Base-by-base conservation (phyloP, 495 filamentous ascomycete species). In the Aspergillus haitiensis region DNA sequence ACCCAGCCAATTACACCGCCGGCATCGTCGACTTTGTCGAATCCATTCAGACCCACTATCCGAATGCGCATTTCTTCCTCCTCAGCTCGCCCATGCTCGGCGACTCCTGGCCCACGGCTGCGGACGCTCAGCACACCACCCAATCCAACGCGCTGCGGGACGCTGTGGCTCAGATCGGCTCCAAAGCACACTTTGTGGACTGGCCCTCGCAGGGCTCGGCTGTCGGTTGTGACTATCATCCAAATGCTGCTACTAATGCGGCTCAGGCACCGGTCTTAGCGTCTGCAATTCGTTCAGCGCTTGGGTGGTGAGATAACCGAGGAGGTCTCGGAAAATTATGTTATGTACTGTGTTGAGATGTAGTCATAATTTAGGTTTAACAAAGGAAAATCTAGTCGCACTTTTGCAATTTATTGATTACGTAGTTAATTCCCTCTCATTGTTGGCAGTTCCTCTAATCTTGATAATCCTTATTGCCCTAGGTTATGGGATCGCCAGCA, bases 211-310 rank as follows among this genome's bases (percentile, higher is more conserved):
- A 50, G 47, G 47, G 47, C 16, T 15, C 47, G 18, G 47, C 32
- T 21, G 47, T 50, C 13, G 47, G 47, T 32, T 50, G 47, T 50
- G 47, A 50, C 7, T 50, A 50, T 31, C 47, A 50, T 50, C 47
- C 47, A 1, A 50, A 50, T 50, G 47, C 47, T 15, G 47, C 47
- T 6, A 50, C 47, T 15, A 6, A 50, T 50, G 47, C 47, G 18
- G 47, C 47, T 18, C 47, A 50, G 47, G 47, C 16, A 27, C 16
- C 9, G 0, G 18, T 50, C 13, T 50, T 50, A 27, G 47, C 47
- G 6, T 15, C 7, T 21, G 47, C 31, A 7, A 27, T 50, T 21
- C 1, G 47, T 6, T 12, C 9, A 7, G 47, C 32, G 47, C 13
- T 50, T 15, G 47, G 47, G 2, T 50, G 47, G 47, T 50, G 9